Conservation (phyloP, 2,329 filamentous ascomycete species). For the Sarocladium oryzae region DNA sequence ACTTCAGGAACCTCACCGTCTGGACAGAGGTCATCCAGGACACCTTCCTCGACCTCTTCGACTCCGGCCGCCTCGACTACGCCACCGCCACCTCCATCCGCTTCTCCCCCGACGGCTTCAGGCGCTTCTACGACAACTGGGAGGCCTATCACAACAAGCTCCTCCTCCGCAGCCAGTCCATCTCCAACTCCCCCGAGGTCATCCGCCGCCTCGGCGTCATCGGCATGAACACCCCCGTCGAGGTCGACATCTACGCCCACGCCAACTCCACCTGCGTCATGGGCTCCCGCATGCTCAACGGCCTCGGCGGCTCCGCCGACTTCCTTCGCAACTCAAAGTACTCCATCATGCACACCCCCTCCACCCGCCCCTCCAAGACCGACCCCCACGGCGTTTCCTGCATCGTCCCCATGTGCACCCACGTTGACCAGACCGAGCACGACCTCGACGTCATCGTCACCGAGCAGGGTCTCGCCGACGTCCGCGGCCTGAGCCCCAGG, state of each 20-base stretch:
- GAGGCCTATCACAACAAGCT: conserved; percentile 74
- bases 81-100: conserved; percentile 85
- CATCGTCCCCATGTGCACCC: conserved; percentile 91
- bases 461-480: conserved; percentile 71
- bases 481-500: conserved; percentile 70
- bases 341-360: conserved; percentile 90
- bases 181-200: conserved; percentile 86
- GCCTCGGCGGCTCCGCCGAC: conserved; percentile 74
- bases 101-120: conserved; percentile 85
- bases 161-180: conserved; percentile 78
- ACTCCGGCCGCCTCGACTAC: conserved; percentile 80
- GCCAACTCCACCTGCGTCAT: conserved; percentile 88
- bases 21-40: conserved; percentile 94
- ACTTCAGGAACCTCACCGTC: conserved; percentile 82
- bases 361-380: conserved; percentile 70
- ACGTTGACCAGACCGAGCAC: conserved; percentile 89
- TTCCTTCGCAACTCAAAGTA: conserved; percentile 77
- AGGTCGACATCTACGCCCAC: conserved; percentile 92
- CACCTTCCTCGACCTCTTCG: conserved; percentile 88
- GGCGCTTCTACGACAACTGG: conserved; percentile 85
- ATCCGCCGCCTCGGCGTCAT: conserved; percentile 83
- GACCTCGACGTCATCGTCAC: conserved; percentile 86
- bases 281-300: conserved; percentile 82
- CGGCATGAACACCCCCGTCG: conserved; percentile 91
- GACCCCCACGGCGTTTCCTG: conserved; percentile 77